phyloP scores from a whole-genome alignment of 164 flowering plant genomes.

The Vitis labrusca region DNA sequence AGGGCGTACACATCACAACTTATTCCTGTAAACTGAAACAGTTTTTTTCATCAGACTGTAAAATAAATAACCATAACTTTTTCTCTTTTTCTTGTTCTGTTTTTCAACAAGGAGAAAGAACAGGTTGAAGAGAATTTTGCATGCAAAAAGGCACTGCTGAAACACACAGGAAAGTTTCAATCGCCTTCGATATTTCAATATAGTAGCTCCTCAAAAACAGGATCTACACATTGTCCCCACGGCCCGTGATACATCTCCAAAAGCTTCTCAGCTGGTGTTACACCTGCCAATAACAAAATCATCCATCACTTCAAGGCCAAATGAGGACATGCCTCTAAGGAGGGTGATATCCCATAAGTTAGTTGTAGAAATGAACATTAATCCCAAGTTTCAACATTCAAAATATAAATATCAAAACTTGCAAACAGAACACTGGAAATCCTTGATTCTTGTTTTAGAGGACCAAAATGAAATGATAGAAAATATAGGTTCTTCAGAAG shows the following conservation, averaged over 20 bases:
- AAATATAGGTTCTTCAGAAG: too few relatives aligned
- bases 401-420: too few relatives aligned
- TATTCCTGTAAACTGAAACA: constrained; percentile 2
- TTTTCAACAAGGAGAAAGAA: background rate
- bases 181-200: constrained; percentile 39
- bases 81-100: too few relatives aligned
- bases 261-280: constrained; percentile 95
- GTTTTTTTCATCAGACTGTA: too few relatives aligned
- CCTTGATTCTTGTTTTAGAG: too few relatives aligned
- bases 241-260: constrained; percentile 78
- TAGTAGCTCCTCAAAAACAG: constrained; percentile 84
- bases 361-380: constrained; percentile 1
- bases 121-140: background rate
- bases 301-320: background rate
- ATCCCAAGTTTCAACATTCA: background rate
- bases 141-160: background rate
- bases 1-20: constrained; percentile 2
- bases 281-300: constrained; percentile 45
- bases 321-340: background rate
- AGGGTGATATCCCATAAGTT: background rate
- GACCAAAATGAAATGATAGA: too few relatives aligned
- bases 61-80: too few relatives aligned
- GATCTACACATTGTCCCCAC: constrained; percentile 84
- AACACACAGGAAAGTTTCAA: background rate
- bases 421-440: too few relatives aligned